These are phyloP conservation scores for Schwanniomyces etchellsii DNA, from an alignment of 1,139 yeast species.

Conservation along the genomic window DNA sequence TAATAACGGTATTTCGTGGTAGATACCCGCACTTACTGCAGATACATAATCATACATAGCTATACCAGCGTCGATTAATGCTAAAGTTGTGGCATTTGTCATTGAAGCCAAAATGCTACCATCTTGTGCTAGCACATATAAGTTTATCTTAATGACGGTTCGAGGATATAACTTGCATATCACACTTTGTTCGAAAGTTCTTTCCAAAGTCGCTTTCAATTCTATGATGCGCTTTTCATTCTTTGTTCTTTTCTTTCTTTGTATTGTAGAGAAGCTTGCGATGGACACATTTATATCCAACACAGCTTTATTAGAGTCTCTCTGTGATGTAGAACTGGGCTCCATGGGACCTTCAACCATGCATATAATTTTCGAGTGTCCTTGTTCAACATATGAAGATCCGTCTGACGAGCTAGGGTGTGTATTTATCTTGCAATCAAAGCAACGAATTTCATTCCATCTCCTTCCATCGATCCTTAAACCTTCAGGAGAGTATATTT, in stretches of 20 bases:
- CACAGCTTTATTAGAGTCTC: slow-evolving; percentile 43
- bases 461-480: slow-evolving; percentile 88
- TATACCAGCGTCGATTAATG: slow-evolving; percentile 90
- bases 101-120: slow-evolving; percentile 83
- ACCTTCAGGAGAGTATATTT: slow-evolving; percentile 91
- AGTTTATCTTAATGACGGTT: slow-evolving; percentile 65
- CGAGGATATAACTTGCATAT: slow-evolving; percentile 75
- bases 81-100: slow-evolving; percentile 84
- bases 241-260: slow-evolving; percentile 61
- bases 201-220: slow-evolving; percentile 64
- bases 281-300: slow-evolving; percentile 63
- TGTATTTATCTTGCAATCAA: slow-evolving; percentile 76
- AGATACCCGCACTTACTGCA: slow-evolving; percentile 74
- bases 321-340: slow-evolving; percentile 52
- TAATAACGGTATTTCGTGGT: slow-evolving; percentile 68
- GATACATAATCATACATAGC: slow-evolving; percentile 90
- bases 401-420: slow-evolving; percentile 91
- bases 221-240: slow-evolving; percentile 73
- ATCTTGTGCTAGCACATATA: slow-evolving; percentile 82
- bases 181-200: slow-evolving; percentile 78
- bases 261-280: slow-evolving; percentile 78
- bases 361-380: slow-evolving; percentile 85
- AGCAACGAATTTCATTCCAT: slow-evolving; percentile 85
- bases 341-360: slow-evolving; percentile 88
- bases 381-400: slow-evolving; percentile 87